Evolutionary conservation across 2,329 filamentous ascomycete genomes (phyloP).

Genomic region (Penicillium olsonii): DNA sequence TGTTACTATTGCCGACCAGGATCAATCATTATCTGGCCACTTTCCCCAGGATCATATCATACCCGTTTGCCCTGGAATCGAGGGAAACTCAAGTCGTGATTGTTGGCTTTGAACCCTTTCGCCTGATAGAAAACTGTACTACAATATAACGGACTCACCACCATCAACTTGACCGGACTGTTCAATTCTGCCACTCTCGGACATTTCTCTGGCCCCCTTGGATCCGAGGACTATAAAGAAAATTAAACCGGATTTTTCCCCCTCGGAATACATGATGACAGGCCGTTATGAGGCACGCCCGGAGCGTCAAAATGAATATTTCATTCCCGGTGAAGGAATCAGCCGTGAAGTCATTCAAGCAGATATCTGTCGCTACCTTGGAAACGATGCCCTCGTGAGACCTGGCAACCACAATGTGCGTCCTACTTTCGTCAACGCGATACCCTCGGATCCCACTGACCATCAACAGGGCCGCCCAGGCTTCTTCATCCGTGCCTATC

Average conservation of each 20-base stretch:
- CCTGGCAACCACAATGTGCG: conserved; percentile 73
- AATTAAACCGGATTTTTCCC: conserved; percentile 11
- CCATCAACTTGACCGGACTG: conserved; percentile 12
- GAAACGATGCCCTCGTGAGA: conserved; percentile 77
- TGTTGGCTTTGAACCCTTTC: conserved; percentile 13
- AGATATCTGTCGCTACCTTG: conserved; percentile 81
- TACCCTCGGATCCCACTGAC: conserved; percentile 28
- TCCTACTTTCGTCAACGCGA: conserved; percentile 22
- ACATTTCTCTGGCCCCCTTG: conserved; percentile 28
- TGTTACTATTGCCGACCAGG: conserved; percentile 13
- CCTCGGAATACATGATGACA: conserved; percentile 40
- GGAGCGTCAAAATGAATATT: conserved; percentile 69
- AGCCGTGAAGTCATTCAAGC: conserved; percentile 81
- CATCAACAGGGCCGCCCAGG: conserved; percentile 63
- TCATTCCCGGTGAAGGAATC: conserved; percentile 77
- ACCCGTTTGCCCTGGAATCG: conserved; percentile 14
- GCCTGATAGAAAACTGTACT: conserved; percentile 21
- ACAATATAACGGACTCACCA: conserved; percentile 22
- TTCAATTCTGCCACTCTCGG: conserved; percentile 15
- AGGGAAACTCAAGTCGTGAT: conserved; percentile 19
- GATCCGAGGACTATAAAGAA: conserved; percentile 27
- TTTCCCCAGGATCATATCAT: conserved; percentile 14
- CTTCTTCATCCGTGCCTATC: conserved; percentile 77
- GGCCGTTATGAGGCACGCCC: conserved; percentile 38
- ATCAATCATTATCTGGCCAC: conserved; percentile 16